Evolutionary conservation across 2,329 filamentous ascomycete species (phyloP).

Genomic region (Aspergillus niger): DNA sequence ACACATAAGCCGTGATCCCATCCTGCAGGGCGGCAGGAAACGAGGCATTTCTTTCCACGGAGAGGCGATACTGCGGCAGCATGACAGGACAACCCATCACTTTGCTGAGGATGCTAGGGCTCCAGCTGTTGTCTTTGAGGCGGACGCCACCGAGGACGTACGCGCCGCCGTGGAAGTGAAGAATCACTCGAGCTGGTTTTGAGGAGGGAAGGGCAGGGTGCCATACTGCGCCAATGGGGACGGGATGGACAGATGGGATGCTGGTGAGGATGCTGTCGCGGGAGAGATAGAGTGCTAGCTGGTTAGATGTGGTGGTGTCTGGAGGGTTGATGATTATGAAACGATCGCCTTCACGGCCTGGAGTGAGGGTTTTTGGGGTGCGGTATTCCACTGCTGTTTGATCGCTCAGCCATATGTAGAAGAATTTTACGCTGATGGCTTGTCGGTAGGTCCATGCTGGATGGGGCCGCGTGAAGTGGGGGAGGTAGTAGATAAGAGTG

Average conservation of each 20-base stretch:
- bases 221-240: neutral
- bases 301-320: neutral
- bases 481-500: neutral
- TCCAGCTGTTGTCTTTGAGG: neutral
- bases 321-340: neutral
- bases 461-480: neutral
- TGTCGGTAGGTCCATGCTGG: neutral
- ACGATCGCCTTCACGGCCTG: neutral
- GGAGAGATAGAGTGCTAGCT: neutral
- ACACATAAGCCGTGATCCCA: neutral
- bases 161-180: neutral
- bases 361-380: neutral
- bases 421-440: neutral
- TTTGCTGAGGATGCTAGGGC: neutral
- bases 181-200: neutral
- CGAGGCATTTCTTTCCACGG: neutral
- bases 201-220: neutral
- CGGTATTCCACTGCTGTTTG: neutral
- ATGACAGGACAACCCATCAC: neutral
- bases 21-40: neutral
- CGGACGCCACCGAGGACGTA: neutral
- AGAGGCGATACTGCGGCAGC: neutral
- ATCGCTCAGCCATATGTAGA: neutral
- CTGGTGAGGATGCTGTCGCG: neutral
- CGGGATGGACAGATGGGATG: neutral